Percentiles rank a stretch among this genome's conserved stretches.
These are phyloP conservation scores for Exophiala xenobiotica DNA, from an alignment of 2,329 filamentous ascomycete genomes.

Conservation along the genomic window DNA sequence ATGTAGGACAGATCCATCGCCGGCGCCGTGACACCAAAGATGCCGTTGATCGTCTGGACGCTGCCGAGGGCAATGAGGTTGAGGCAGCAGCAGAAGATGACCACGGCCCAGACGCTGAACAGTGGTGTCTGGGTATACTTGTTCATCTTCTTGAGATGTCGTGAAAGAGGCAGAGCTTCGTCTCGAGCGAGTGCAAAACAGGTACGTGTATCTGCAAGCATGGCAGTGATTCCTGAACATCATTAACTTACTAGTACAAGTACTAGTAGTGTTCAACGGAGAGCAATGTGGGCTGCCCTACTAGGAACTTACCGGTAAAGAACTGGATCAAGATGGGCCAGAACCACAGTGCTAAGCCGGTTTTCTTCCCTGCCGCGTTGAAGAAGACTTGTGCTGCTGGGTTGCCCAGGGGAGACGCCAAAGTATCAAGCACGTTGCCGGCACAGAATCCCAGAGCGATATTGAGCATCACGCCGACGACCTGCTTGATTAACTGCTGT, in stretches of 20 bases:
- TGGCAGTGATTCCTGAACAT: background rate
- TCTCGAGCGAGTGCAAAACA: background rate
- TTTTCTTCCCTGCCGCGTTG: slow-evolving; percentile 57
- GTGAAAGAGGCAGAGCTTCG: background rate
- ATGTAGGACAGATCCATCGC: slow-evolving; percentile 57
- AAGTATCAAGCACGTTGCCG: slow-evolving; percentile 56
- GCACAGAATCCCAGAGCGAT: background rate
- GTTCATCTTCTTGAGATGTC: too few relatives aligned
- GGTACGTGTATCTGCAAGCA: background rate
- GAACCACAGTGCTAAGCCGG: slow-evolving; percentile 46
- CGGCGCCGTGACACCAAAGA: slow-evolving; percentile 55
- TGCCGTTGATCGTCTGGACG: slow-evolving; percentile 47
- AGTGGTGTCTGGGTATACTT: background rate
- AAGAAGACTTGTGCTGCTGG: slow-evolving; percentile 61
- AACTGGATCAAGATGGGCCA: slow-evolving; percentile 32
- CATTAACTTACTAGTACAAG: background rate
- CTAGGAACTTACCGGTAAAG: background rate
- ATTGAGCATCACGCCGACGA: background rate
- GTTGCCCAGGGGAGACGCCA: slow-evolving; percentile 58
- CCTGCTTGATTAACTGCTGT: too few relatives aligned
- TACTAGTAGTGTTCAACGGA: background rate
- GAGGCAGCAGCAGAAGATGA: background rate
- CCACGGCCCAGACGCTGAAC: background rate
- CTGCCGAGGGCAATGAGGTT: slow-evolving; percentile 38
- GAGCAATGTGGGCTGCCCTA: too few relatives aligned